Evolutionary conservation across 192 early-diverging fungal species (phyloP).

Genomic region (Linderina pennispora): DNA sequence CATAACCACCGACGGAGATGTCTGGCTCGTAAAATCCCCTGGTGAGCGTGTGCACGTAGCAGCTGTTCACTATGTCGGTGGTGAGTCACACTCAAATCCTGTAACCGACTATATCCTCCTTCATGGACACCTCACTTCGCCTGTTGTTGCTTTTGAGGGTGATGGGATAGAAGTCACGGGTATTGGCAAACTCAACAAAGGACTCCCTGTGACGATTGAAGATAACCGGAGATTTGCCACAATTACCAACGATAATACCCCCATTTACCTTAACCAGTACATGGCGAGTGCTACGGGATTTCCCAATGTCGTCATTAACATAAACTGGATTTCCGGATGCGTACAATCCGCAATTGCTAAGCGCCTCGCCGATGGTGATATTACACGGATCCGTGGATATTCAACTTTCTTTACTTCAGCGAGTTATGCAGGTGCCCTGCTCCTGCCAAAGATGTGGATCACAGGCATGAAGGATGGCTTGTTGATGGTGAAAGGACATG

Average conservation of each 20-base stretch:
- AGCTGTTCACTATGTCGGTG: slow-evolving; percentile 66
- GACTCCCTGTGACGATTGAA: too few relatives aligned
- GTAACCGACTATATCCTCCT: slow-evolving; percentile 78
- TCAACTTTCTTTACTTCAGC: slow-evolving; percentile 76
- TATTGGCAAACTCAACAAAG: slow-evolving; percentile 79
- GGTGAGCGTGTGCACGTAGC: slow-evolving; percentile 66
- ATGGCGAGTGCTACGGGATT: slow-evolving; percentile 81
- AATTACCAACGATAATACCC: slow-evolving; percentile 88
- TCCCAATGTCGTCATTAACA: slow-evolving; percentile 89
- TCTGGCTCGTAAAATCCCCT: slow-evolving; percentile 51
- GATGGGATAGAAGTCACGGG: slow-evolving; percentile 61
- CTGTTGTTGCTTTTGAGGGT: too few relatives aligned
- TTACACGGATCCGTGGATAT: slow-evolving; percentile 72
- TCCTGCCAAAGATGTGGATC: slow-evolving; percentile 76
- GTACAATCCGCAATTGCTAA: slow-evolving; percentile 83
- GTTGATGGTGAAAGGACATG: slow-evolving; percentile 79
- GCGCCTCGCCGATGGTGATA: slow-evolving; percentile 74
- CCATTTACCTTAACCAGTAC: slow-evolving; percentile 89
- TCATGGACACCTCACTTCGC: too few relatives aligned
- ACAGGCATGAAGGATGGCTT: slow-evolving; percentile 84
- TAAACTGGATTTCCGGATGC: slow-evolving; percentile 93
- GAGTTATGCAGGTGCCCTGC: slow-evolving; percentile 76
- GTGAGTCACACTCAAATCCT: slow-evolving; percentile 64
- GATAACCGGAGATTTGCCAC: too few relatives aligned
- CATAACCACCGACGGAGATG: slow-evolving; percentile 59